phyloP scores from a whole-genome alignment of 257 asterid species.

The Fraxinus cuspidata region DNA sequence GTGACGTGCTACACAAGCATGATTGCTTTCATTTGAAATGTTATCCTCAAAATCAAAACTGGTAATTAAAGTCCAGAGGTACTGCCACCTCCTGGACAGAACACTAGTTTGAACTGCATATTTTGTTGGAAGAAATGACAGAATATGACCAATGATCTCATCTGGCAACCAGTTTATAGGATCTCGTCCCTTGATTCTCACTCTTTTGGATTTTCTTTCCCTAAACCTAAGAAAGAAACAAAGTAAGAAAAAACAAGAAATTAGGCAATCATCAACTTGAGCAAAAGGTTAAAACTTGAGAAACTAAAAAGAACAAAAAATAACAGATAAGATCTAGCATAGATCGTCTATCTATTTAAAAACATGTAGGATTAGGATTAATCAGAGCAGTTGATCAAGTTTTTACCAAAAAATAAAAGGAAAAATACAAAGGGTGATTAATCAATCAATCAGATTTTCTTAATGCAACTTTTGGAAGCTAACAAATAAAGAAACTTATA shows the following conservation, averaged over 20 bases:
- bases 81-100: slow-evolving; percentile 10
- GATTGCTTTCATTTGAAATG: too few relatives aligned
- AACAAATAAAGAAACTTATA: background rate
- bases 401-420: background rate
- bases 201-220: background rate
- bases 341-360: background rate
- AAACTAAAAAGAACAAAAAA: too few relatives aligned
- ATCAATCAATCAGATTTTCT: too few relatives aligned
- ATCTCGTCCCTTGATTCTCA: background rate
- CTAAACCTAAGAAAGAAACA: background rate
- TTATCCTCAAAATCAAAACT: background rate
- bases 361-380: background rate
- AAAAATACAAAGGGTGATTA: background rate
- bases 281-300: background rate
- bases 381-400: background rate
- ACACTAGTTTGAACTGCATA: slow-evolving; percentile 3
- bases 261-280: background rate
- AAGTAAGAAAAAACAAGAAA: background rate
- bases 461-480: background rate
- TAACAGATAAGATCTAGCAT: background rate
- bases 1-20: background rate
- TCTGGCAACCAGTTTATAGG: slow-evolving; percentile 9
- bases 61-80: slow-evolving; percentile 6
- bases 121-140: slow-evolving; percentile 11
- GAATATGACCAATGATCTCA: slow-evolving; percentile 8